These are phyloP conservation scores for Cyclotella atomus DNA, from an alignment of 108 stramenopile genomes.

Conservation along the genomic window DNA sequence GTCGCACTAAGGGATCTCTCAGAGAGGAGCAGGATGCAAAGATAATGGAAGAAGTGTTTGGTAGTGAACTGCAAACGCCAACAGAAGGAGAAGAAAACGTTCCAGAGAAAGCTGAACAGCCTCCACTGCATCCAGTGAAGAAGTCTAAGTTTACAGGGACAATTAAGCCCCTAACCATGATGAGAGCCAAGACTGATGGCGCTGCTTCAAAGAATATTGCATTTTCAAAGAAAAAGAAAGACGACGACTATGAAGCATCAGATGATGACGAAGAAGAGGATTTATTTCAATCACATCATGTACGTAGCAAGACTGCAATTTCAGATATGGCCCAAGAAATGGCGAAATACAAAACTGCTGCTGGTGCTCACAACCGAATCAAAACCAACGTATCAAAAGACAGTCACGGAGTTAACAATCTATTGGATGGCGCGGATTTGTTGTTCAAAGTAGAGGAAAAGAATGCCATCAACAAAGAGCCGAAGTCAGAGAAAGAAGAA, in stretches of 20 bases:
- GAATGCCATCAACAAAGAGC: neutral
- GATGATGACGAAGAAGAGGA: neutral
- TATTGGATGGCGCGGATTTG: conserved; percentile 28
- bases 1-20: conserved; percentile 43
- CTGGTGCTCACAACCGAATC: neutral
- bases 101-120: too few species aligned
- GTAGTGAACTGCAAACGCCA: too few species aligned
- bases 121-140: too few species aligned
- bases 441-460: conserved; percentile 18
- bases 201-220: neutral
- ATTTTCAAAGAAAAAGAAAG: neutral
- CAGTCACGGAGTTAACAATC: conserved; percentile 37
- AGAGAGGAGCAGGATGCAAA: conserved; percentile 32
- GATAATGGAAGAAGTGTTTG: conserved; percentile 22
- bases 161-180: neutral
- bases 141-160: neutral
- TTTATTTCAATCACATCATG: neutral
- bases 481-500: neutral
- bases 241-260: neutral
- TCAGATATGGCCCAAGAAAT: conserved; percentile 41
- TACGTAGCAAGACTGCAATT: conserved; percentile 9
- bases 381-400: neutral
- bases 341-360: neutral
- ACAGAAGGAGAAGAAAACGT: too few species aligned
- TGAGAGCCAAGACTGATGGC: conserved; percentile 6